Conservation (phyloP, 495 filamentous ascomycete species). For the Talaromyces trachyspermus region DNA sequence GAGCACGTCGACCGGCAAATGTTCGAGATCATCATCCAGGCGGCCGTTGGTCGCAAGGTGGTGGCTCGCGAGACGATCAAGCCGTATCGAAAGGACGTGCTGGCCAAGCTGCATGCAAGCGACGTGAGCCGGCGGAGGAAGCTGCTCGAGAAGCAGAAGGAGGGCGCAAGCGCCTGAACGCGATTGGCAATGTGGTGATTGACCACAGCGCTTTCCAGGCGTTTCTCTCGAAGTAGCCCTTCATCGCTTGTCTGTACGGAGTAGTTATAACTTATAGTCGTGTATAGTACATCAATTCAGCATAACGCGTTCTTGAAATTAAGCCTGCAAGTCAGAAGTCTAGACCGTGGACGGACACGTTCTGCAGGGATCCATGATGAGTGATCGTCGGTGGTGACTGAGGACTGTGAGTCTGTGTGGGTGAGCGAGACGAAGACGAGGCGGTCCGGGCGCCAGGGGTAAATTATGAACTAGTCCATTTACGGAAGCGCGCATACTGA, state of each 20-base stretch:
- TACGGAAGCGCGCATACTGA: no score
- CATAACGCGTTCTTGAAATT: no score
- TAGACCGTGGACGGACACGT: no score
- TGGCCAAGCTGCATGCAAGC: constrained; percentile 87
- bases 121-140: constrained; percentile 79
- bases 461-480: no score
- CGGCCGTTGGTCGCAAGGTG: constrained; percentile 72
- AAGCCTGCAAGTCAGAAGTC: background rate
- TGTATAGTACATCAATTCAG: no score
- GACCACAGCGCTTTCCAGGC: constrained; percentile 90
- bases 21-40: constrained; percentile 95
- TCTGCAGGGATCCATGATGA: no score
- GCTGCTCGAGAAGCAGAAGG: constrained; percentile 94
- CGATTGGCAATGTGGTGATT: constrained; percentile 74
- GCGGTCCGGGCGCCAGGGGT: no score
- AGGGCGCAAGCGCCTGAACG: constrained; percentile 79
- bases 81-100: constrained; percentile 90
- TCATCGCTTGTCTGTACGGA: background rate
- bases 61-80: constrained; percentile 93
- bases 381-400: no score
- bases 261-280: no score
- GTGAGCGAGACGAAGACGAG: no score
- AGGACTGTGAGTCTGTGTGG: no score
- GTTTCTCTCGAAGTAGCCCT: constrained; percentile 60
- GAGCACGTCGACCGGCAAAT: constrained; percentile 92